Conservation (phyloP, 352 stramenopile species). For the Pythium oligandrum region DNA sequence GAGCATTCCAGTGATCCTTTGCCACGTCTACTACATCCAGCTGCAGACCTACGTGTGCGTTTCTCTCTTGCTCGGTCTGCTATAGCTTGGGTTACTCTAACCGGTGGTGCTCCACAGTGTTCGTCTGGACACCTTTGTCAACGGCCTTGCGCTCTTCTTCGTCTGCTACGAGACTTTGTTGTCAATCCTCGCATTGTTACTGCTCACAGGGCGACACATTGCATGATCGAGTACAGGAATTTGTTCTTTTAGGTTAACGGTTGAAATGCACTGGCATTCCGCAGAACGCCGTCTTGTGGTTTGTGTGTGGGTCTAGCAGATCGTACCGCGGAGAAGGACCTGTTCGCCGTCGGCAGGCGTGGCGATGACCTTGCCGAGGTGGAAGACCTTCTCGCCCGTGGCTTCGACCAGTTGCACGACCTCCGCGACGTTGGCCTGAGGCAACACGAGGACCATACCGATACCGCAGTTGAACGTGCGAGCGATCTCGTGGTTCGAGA, state of each 20-base stretch:
- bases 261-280: background rate
- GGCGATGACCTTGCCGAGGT: constrained; percentile 81
- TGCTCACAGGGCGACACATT: constrained; percentile 21
- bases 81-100: too few species aligned
- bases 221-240: background rate
- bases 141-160: constrained; percentile 53
- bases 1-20: constrained; percentile 43
- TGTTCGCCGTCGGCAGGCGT: constrained; percentile 61
- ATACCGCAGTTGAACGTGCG: constrained; percentile 99
- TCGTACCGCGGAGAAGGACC: constrained; percentile 75
- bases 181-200: constrained; percentile 35
- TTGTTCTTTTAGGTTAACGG: background rate
- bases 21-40: constrained; percentile 69
- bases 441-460: constrained; percentile 97
- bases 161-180: constrained; percentile 54
- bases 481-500: constrained; percentile 94
- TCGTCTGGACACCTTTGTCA: constrained; percentile 53
- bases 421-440: constrained; percentile 84
- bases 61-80: background rate
- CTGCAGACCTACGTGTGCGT: constrained; percentile 77
- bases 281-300: background rate
- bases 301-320: constrained; percentile 35
- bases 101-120: constrained; percentile 22
- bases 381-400: constrained; percentile 87
- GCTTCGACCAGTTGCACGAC: constrained; percentile 80